Base-by-base conservation (phyloP, 352 stramenopile species). In the Phytophthora idaei region DNA sequence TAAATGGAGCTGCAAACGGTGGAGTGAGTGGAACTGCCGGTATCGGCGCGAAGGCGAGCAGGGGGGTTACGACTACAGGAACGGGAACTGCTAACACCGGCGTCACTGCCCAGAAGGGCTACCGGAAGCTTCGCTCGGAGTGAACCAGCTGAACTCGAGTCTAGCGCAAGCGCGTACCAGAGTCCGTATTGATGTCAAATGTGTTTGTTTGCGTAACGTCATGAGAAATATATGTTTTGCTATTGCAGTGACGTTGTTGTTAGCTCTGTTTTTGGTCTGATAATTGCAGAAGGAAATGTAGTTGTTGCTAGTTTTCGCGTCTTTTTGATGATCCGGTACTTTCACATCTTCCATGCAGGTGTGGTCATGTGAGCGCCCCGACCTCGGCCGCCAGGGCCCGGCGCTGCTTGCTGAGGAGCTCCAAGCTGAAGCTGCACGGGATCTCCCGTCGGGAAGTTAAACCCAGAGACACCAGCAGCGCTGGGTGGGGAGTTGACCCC, bases 401-500 rank as follows among this genome's bases (percentile, higher is more conserved):
- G 36, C 25, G 70, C 44, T 51, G 51, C 34, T 53, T 56, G 29
- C 21, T 76, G 28, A 3, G 50, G 31, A 36, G 21, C 27, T 21
- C 58, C 63, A 21, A 83, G 70, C 3, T 64, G 59, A 29, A 78
- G 57, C 48, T 69, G 63, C 15, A 69, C 34, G 10, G 44, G 51
- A 5, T 78, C 71, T 31, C 28, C 51, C 7, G 46, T 64, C 15
- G 67, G 28, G 29, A 52, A 45, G n/a, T 29, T 28, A 53, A 69
- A 64, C 34, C 31, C 27, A 39, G 55, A n/a, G 2, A 45, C 34
- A 21, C 39, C 36, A 32, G 25, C 36, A 10, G 48, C 48, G 34
- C 67, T 88, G 2, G 74, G 81, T 0, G 86, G 86, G 27, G 83
- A 92, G 57, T 90, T 83, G 31, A 90, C 69, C 5, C 87, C 88